These are phyloP conservation scores for Ophiosphaerella korrae DNA, from an alignment of 2,329 filamentous ascomycete genomes.

Conservation along the genomic window DNA sequence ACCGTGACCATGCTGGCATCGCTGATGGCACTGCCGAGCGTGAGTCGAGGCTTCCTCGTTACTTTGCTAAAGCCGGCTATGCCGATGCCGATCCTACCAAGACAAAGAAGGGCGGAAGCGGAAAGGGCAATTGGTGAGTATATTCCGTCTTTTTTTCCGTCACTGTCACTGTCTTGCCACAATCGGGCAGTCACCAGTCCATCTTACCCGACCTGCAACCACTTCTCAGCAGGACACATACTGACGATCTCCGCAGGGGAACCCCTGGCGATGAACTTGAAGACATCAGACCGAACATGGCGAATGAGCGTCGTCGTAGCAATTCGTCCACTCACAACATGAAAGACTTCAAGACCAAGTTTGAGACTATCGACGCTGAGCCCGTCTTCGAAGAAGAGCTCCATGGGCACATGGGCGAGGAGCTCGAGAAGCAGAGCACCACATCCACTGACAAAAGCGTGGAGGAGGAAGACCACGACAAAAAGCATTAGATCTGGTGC, in stretches of 20 bases:
- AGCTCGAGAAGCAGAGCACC: conserved; percentile 61
- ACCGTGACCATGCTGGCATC: conserved; percentile 83
- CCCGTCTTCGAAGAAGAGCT: conserved; percentile 89
- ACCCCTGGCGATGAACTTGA: conserved; percentile 80
- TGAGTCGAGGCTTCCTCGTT: conserved; percentile 81
- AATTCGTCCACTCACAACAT: conserved; percentile 81
- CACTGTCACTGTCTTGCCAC: background rate
- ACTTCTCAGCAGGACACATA: background rate
- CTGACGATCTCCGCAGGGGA: conserved; percentile 67
- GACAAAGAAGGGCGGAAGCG: conserved; percentile 94
- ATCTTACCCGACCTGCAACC: background rate
- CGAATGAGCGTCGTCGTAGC: conserved; percentile 86
- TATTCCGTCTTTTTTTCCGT: conserved; percentile 1
- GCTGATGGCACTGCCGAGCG: conserved; percentile 73
- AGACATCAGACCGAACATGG: conserved; percentile 81
- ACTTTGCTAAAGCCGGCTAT: conserved; percentile 87
- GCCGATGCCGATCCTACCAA: conserved; percentile 84
- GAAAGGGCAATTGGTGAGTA: conserved; percentile 90
- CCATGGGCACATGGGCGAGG: conserved; percentile 68
- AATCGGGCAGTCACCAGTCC: too few species aligned
- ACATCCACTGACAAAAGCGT: conserved; percentile 61
- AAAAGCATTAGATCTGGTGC: conserved; percentile 48
- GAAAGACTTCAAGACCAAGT: conserved; percentile 92
- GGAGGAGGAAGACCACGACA: conserved; percentile 58
- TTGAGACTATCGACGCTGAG: conserved; percentile 86